Evolutionary conservation across 169 alveolate species (phyloP).

Genomic region (Eimeria zaria): DNA sequence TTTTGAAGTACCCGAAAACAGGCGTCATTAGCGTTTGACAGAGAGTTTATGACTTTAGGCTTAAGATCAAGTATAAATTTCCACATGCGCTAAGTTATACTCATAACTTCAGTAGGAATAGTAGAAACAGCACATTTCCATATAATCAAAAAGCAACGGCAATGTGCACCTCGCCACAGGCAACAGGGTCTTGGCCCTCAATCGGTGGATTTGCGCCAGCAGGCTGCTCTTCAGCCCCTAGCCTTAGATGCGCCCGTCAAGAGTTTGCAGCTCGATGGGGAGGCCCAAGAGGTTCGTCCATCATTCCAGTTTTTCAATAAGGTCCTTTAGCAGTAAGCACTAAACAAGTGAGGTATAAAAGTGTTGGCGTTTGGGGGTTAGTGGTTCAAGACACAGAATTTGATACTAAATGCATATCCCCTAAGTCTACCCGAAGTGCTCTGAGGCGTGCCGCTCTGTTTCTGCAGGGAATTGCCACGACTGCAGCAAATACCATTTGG

Average conservation of each 20-base stretch:
- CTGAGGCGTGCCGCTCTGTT: background rate
- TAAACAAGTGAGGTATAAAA: background rate
- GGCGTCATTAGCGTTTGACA: no score
- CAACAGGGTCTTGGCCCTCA: constrained; percentile 55
- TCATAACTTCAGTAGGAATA: no score
- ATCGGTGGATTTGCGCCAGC: constrained; percentile 36
- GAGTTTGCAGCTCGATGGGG: constrained; percentile 70
- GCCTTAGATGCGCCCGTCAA: constrained; percentile 58
- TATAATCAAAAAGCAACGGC: background rate
- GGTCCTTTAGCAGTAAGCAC: background rate
- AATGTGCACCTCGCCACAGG: constrained; percentile 11
- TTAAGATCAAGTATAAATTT: no score
- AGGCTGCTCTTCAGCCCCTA: constrained; percentile 29
- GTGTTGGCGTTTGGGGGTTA: background rate
- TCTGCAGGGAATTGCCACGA: constrained; percentile 73
- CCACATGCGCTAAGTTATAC: no score
- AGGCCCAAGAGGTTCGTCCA: constrained; percentile 74
- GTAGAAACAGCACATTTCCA: no score
- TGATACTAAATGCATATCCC: background rate
- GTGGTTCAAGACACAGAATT: background rate
- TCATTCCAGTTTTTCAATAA: background rate
- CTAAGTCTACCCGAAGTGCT: background rate
- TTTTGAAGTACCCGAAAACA: no score
- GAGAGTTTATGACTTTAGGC: no score
- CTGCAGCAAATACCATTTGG: constrained; percentile 80